Evolutionary conservation across 805 yeast genomes (phyloP), one percentile per base, ranked within the genome.

Genomic region (Metschnikowia noctiluminum): DNA sequence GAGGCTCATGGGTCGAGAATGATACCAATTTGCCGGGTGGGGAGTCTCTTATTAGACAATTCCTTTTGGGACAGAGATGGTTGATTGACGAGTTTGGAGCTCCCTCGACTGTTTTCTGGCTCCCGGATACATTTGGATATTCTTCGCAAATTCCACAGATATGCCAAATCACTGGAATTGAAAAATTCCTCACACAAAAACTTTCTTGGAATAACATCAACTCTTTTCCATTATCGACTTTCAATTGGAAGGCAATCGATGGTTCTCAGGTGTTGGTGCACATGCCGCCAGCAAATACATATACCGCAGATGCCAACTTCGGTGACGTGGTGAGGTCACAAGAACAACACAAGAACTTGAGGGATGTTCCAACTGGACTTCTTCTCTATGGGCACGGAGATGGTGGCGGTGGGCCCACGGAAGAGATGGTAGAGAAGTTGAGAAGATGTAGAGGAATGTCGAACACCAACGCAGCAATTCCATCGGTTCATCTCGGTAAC

Each of bases 321-420:
- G 96, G 97, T 30, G 98, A 94, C 68, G 96, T 91, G 30, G 78
- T 81, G 49, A 78, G 97, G 58, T 85, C 96, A 1, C 77, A 84
- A 47, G 69, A 73, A 27, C 92, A 89, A 61, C 96, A 94, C 69
- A 87, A 91, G 70, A 89, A 91, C 60, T 71, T 87, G 55, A 84
- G 89, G 49, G 81, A 83, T 52, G 90, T 84, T 47, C 92, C 87
- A 51, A 82, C 87, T 9, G 92, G 96, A 0, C 72, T 92, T 58
- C 70, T 94, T 62, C 72, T 90, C 38, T 94, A 80, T 59, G 99
- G 99, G 36, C 84, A 87, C 59, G 99, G 99, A 60, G 99, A 92
- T 64, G 99, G 99, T 59, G 99, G 99, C 53, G 99, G 99, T 55
- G 99, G 99, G 7, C 98, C 99, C 40, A 84, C 89, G 4, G 87